Evolutionary conservation across 2,329 filamentous ascomycete genomes (phyloP).

Genomic region (Alternaria brassicae): DNA sequence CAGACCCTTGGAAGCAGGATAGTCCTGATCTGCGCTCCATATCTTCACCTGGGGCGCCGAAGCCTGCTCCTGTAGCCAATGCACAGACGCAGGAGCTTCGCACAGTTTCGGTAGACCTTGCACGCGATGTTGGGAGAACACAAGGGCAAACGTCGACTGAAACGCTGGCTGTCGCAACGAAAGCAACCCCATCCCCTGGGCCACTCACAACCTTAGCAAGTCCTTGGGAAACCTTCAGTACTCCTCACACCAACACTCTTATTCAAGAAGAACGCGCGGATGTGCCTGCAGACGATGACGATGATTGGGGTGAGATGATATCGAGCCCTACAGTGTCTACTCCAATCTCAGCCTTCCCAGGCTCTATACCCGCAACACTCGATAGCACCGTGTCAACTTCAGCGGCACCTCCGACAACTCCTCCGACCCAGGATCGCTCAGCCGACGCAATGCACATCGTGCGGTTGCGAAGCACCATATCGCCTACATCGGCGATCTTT

Average conservation of each 20-base stretch:
- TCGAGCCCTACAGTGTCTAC: slow-evolving; percentile 42
- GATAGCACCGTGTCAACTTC: slow-evolving; percentile 21
- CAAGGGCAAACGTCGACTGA: slow-evolving; percentile 30
- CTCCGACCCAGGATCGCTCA: slow-evolving; percentile 16
- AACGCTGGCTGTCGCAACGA: slow-evolving; percentile 27
- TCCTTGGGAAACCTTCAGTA: slow-evolving; percentile 25
- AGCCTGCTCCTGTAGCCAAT: slow-evolving; percentile 23
- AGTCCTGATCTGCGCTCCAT: slow-evolving; percentile 19
- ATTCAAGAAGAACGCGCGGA: slow-evolving; percentile 6
- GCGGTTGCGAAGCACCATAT: slow-evolving; percentile 42
- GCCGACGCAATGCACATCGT: slow-evolving; percentile 38
- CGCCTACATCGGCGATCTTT: slow-evolving; percentile 46
- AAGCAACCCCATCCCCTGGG: slow-evolving; percentile 16
- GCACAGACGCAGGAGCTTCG: slow-evolving; percentile 30
- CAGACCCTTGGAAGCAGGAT: slow-evolving; percentile 31
- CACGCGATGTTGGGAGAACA: slow-evolving; percentile 10
- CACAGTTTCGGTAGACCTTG: slow-evolving; percentile 19
- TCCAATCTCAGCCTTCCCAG: slow-evolving; percentile 23
- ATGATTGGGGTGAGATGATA: slow-evolving; percentile 53
- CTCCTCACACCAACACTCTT: slow-evolving; percentile 20
- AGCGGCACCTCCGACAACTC: slow-evolving; percentile 20
- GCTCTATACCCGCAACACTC: slow-evolving; percentile 9
- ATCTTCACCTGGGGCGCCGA: slow-evolving; percentile 27
- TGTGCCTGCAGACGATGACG: slow-evolving; percentile 34
- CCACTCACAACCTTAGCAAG: slow-evolving; percentile 15